Evolutionary conservation across 495 filamentous ascomycete species (phyloP).

Genomic region (Echria macrotheca): DNA sequence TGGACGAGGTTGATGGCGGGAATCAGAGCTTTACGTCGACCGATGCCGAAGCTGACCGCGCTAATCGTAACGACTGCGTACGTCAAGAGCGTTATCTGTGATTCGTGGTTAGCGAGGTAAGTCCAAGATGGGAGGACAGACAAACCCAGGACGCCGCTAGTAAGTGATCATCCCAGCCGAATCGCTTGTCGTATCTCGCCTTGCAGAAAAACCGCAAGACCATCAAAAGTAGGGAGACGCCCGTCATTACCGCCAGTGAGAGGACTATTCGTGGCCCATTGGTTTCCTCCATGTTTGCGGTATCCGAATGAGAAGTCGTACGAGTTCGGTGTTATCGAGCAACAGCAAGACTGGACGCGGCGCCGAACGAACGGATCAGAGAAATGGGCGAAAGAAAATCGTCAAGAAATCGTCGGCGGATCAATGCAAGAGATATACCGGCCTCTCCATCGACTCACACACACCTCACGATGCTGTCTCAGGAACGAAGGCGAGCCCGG

Average conservation of each 20-base stretch:
- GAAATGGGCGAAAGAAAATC: too few relatives aligned
- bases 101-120: neutral
- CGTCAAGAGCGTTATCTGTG: slow-evolving; percentile 9
- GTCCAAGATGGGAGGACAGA: neutral
- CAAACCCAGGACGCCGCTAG: neutral
- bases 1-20: slow-evolving; percentile 5
- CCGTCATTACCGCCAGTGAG: slow-evolving; percentile 14
- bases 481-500: too few relatives aligned
- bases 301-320: too few relatives aligned
- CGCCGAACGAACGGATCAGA: too few relatives aligned
- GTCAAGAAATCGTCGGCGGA: too few relatives aligned
- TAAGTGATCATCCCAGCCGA: slow-evolving; percentile 17
- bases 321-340: too few relatives aligned
- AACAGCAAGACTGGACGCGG: too few relatives aligned
- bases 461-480: too few relatives aligned
- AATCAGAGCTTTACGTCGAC: slow-evolving; percentile 4
- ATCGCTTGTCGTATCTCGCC: slow-evolving; percentile 10
- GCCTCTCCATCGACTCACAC: too few relatives aligned
- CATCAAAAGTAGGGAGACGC: slow-evolving; percentile 15
- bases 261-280: slow-evolving; percentile 8
- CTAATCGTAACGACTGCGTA: slow-evolving; percentile 13
- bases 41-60: slow-evolving; percentile 16
- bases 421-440: too few relatives aligned
- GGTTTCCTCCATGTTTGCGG: neutral
- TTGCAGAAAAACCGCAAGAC: slow-evolving; percentile 16